Conservation (phyloP, 2,329 filamentous ascomycete genomes). For the Fusarium pseudograminearum region DNA sequence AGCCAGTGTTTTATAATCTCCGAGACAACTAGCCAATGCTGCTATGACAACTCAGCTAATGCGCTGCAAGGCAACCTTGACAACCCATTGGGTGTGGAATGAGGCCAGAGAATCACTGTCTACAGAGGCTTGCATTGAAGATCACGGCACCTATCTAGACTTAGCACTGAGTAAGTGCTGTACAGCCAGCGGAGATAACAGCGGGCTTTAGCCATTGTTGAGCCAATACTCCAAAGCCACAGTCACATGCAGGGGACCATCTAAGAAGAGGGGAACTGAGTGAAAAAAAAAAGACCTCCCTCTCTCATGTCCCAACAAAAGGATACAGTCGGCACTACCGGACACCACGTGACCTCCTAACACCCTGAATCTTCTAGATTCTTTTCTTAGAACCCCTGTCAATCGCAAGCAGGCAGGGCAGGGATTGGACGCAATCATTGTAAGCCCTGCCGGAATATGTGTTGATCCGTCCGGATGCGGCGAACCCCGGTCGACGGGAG, state of each 20-base stretch:
- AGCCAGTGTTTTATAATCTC: constrained; percentile 32
- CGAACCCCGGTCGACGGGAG: constrained; percentile 41
- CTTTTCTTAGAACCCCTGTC: constrained; percentile 30
- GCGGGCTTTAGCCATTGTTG: constrained; percentile 37
- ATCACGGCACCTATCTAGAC: background rate
- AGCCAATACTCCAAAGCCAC: constrained; percentile 1
- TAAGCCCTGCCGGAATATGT: constrained; percentile 22
- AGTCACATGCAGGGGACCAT: constrained; percentile 30
- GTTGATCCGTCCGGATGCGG: constrained; percentile 24
- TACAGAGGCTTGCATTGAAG: constrained; percentile 6
- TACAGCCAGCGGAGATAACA: constrained; percentile 35
- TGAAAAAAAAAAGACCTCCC: background rate
- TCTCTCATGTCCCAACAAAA: constrained; percentile 33
- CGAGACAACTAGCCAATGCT: constrained; percentile 28
- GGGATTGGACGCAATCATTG: constrained; percentile 34
- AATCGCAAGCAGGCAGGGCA: constrained; percentile 19
- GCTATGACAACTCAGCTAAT: constrained; percentile 30
- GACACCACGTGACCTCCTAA: constrained; percentile 26
- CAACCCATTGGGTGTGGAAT: constrained; percentile 14
- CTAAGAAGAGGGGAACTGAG: background rate
- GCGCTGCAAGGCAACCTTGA: constrained; percentile 3
- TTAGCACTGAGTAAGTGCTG: background rate
- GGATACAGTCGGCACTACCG: constrained; percentile 36
- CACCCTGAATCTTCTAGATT: constrained; percentile 20
- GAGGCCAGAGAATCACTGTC: constrained; percentile 16